Evolutionary conservation across 2,329 filamentous ascomycete species (phyloP), one percentile per base, ranked within the genome.

Genomic region (Thermoascus crustaceus): DNA sequence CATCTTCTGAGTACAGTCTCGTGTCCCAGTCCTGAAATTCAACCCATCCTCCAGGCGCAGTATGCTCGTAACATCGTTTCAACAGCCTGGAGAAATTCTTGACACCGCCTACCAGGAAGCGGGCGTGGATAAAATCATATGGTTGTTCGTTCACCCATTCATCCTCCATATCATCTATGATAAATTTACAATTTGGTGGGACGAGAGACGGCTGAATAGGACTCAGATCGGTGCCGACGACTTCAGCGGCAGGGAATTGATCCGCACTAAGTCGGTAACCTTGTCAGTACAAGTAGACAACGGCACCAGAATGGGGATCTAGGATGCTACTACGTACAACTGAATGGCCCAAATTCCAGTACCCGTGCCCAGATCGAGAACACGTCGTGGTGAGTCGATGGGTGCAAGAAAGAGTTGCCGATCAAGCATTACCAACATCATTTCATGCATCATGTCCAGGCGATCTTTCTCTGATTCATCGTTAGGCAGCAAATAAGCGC

Each of bases 101-200:
- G 40, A 78, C 70, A 2, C 68, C 71, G 61, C 71, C 67, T 9
- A 72, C 69, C 1, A 72, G 70, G 37, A 73, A 68, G 3, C 76
- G 65, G 10, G 71, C 68, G 49, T 79, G 75, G 21, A 80, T 68
- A 39, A 75, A 76, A 49, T 80, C 75, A 37, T 77, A 79, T 35
- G 6, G 26, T 9, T 53, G 48, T 3, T 69, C 67, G 41, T 75
- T 67, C 10, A 75, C 51, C 75, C 75, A 78, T 4, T 66, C 63
- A 37, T 65, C 66, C 52, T 78, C 73, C 16, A 72, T 64, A 42
- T 78, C 75, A 39, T 78, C 75, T 7, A 78, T 64, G 49, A 73
- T 59, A 43, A 75, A 76, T 14, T 63, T 61, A 14, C 74, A 64
- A 42, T 76, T 76, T 2, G 72, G 68, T 3, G 73, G 73, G 7